Base-by-base conservation (phyloP, 805 yeast genomes). In the Kregervanrija delftensis region DNA sequence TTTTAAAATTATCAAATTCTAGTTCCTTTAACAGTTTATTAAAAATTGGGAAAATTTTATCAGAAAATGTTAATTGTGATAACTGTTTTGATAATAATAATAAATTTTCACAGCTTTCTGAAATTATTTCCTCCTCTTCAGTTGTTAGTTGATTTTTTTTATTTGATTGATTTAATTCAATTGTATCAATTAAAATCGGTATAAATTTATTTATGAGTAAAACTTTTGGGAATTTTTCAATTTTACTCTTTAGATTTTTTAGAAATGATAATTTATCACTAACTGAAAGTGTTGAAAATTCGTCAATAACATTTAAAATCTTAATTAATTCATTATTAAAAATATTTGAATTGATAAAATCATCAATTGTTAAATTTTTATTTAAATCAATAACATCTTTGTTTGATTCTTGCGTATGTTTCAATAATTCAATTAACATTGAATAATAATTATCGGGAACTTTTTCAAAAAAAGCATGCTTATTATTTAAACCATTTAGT, bases 321-420 rank as follows among this genome's bases (percentile, higher is more conserved):
- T 84, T 83, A 42, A 91, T 79, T 41, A 89, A 67, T 42, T 91
- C 86, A 50, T 88, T 90, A 64, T 87, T 85, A 63, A 90, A 91
- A 53, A 78, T 86, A 33, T 74, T 77, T 9, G 88, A 78, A 10
- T 77, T 76, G n/a, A 85, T 73, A 48, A 93, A 76, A 40, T 79
- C 83, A 53, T 80, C 77, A 39, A 90, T 69, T 39, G 80, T 59
- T 46, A 77, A 58, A 2, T 47, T 43, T 28, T 46, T 42, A 12
- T 53, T 48, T 14, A 64, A 41, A 42, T 56, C 55, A 17, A 64
- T 49, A 11, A 62, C 62, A 47, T 64, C 66, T 16, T 48, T 57
- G 43, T 54, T 56, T 2, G 64, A 51, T 39, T 60, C 65, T 37
- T 57, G 64, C 1, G 72, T 56, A 80, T 72, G 52, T 74, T 67